Percentiles rank a stretch among this genome's conserved stretches.
Evolutionary conservation across 164 flowering plant species (phyloP).

Genomic region (Nelumbo lutea): DNA sequence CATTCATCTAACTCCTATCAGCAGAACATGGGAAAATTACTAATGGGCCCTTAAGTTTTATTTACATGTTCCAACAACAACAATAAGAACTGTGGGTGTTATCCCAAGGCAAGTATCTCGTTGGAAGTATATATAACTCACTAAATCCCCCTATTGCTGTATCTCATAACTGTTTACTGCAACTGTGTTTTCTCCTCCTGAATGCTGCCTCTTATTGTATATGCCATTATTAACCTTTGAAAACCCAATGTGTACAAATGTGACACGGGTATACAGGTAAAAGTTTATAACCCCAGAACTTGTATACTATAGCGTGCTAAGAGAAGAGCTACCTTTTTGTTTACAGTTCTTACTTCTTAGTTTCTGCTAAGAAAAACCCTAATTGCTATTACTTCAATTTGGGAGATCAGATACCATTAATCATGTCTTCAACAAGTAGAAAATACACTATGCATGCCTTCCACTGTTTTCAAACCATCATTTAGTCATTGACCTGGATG

Average conservation of each 20-base stretch:
- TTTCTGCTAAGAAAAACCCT: too few relatives aligned
- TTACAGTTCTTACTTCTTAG: too few relatives aligned
- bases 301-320: too few relatives aligned
- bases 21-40: constrained; percentile 52
- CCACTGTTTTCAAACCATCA: too few relatives aligned
- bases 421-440: too few relatives aligned
- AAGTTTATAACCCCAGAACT: too few relatives aligned
- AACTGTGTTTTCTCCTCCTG: background rate
- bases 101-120: background rate
- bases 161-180: constrained; percentile 4
- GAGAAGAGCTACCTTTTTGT: too few relatives aligned
- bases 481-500: too few relatives aligned
- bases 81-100: constrained; percentile 8
- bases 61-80: background rate
- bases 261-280: constrained; percentile 12
- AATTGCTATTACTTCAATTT: too few relatives aligned
- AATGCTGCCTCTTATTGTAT: constrained; percentile 10
- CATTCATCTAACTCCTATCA: constrained; percentile 51
- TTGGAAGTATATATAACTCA: background rate
- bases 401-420: too few relatives aligned
- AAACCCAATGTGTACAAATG: constrained; percentile 22
- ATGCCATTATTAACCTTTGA: constrained; percentile 2
- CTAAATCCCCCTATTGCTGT: constrained; percentile 4
- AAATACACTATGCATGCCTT: too few relatives aligned
- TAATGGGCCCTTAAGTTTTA: constrained; percentile 52